Evolutionary conservation across 2,329 filamentous ascomycete genomes (phyloP).

Genomic region (Anthostomella pinea): DNA sequence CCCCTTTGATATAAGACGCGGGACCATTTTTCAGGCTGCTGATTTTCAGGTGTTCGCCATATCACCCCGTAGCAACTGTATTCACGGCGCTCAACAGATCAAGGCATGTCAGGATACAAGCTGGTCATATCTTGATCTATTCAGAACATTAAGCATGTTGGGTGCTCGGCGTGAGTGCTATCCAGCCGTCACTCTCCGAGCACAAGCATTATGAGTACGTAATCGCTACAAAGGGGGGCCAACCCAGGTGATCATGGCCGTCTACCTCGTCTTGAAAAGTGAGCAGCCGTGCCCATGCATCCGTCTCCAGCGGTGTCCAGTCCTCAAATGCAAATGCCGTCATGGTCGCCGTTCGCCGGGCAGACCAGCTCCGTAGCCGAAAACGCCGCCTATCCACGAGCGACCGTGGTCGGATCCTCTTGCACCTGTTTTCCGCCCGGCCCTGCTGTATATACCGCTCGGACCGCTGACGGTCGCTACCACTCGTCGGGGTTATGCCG

Average conservation of each 20-base stretch:
- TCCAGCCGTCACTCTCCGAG: neutral
- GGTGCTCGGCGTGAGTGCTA: conserved; percentile 5
- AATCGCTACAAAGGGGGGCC: conserved; percentile 8
- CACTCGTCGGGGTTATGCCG: conserved; percentile 13
- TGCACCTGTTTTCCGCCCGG: no score
- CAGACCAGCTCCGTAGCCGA: conserved; percentile 11
- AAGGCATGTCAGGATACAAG: no score
- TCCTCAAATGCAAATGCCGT: conserved; percentile 6
- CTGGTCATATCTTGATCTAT: neutral
- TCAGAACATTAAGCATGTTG: conserved; percentile 6
- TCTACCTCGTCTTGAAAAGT: conserved; percentile 12
- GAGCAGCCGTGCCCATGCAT: conserved; percentile 12
- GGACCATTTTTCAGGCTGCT: no score
- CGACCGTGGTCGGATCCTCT: no score
- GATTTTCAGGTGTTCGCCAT: no score
- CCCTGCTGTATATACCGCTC: no score
- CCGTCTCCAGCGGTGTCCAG: conserved; percentile 10
- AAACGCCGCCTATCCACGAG: no score
- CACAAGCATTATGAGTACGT: conserved; percentile 13
- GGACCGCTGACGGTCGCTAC: no score
- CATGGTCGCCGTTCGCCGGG: conserved; percentile 10
- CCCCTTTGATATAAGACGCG: no score
- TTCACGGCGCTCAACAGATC: no score
- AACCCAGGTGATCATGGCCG: no score
- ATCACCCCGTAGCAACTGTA: no score